Percentiles rank a stretch among this genome's conserved stretches.
Evolutionary conservation across 495 filamentous ascomycete genomes (phyloP).

Genomic region (Aspergillus baeticus): DNA sequence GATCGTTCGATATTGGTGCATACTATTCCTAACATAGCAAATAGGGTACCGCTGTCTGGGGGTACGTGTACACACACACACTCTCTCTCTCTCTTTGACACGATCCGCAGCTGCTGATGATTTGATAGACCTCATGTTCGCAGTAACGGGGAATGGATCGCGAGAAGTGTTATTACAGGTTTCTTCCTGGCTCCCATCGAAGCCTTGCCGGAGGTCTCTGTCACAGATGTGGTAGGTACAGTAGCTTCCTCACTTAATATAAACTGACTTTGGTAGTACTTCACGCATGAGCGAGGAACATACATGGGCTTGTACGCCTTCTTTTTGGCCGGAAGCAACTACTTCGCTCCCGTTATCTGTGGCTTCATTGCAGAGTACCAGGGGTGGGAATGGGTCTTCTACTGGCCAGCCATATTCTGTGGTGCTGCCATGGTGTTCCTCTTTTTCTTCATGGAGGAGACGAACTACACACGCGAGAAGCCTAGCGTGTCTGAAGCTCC

Average conservation of each 20-base stretch:
- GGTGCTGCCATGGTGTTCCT: slow-evolving; percentile 55
- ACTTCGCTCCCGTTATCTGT: slow-evolving; percentile 62
- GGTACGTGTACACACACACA: slow-evolving; percentile 27
- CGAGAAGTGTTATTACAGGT: slow-evolving; percentile 57
- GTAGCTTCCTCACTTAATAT: neutral
- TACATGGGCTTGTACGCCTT: slow-evolving; percentile 67
- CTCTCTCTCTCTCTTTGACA: too few species aligned
- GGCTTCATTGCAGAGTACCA: slow-evolving; percentile 67
- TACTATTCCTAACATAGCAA: neutral
- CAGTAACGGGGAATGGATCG: slow-evolving; percentile 63
- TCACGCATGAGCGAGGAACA: slow-evolving; percentile 63
- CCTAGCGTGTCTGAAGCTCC: slow-evolving; percentile 13
- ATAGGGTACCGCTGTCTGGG: slow-evolving; percentile 39
- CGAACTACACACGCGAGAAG: slow-evolving; percentile 53
- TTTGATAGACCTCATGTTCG: slow-evolving; percentile 33
- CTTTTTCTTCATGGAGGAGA: slow-evolving; percentile 71
- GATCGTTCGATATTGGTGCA: neutral
- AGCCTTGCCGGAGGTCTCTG: slow-evolving; percentile 58
- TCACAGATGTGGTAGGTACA: slow-evolving; percentile 55
- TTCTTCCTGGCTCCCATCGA: slow-evolving; percentile 68
- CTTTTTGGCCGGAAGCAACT: slow-evolving; percentile 62
- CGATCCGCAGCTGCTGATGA: neutral
- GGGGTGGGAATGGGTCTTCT: slow-evolving; percentile 64
- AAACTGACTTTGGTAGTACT: slow-evolving; percentile 40
- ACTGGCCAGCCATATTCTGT: slow-evolving; percentile 63